These are phyloP conservation scores for Daldinia vernicosa DNA, from an alignment of 495 filamentous ascomycete species.

Conservation along the genomic window DNA sequence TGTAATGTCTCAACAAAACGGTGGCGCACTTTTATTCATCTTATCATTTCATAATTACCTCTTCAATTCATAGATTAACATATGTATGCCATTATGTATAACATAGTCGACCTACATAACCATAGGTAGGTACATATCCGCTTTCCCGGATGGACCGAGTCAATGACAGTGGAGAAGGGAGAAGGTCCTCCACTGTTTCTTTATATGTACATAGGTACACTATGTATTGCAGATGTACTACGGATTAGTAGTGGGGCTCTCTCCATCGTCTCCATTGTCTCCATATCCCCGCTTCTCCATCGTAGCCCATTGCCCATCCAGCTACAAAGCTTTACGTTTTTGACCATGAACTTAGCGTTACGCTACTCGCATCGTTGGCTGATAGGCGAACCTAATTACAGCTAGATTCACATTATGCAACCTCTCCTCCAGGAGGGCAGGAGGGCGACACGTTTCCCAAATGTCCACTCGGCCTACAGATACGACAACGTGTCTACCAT, in stretches of 20 bases:
- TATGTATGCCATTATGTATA: slow-evolving; percentile 5
- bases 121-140: not conserved
- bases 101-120: not conserved
- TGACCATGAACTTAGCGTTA: slow-evolving; percentile 15
- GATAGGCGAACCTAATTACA: slow-evolving; percentile 20
- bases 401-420: slow-evolving; percentile 18
- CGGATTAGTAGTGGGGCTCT: too few species aligned
- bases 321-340: slow-evolving; percentile 4
- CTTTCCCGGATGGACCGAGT: not conserved
- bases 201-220: not conserved
- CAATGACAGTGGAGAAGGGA: not conserved
- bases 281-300: slow-evolving; percentile 4
- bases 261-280: not conserved
- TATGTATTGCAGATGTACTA: not conserved
- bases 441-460: not conserved
- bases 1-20: not conserved
- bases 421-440: not conserved
- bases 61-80: not conserved
- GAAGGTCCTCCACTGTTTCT: not conserved
- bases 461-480: slow-evolving; percentile 5
- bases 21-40: not conserved
- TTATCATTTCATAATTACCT: not conserved
- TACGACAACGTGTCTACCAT: slow-evolving; percentile 12
- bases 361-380: slow-evolving; percentile 22
- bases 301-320: not conserved